Conservation (phyloP, 768 basidiomycete genomes). For the Rhodosporidiobolus odoratus region DNA sequence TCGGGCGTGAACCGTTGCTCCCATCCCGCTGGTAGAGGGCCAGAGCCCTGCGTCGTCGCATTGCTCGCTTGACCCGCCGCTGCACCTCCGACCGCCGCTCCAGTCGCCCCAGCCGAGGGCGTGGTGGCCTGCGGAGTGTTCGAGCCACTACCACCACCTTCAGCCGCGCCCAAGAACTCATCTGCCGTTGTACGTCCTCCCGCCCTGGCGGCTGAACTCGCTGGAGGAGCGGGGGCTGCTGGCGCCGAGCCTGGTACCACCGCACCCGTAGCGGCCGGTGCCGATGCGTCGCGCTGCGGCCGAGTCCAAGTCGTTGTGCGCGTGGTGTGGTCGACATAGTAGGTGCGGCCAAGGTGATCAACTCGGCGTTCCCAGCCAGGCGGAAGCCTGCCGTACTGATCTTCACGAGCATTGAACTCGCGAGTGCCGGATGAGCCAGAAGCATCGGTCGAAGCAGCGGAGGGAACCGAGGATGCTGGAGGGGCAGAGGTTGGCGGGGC, state of each 20-base stretch:
- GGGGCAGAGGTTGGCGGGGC: conserved; percentile 4
- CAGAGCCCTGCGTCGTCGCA: conserved; percentile 67
- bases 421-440: conserved; percentile 43
- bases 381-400: conserved; percentile 87
- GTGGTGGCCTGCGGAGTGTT: conserved; percentile 45
- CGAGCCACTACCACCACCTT: conserved; percentile 48
- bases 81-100: conserved; percentile 36
- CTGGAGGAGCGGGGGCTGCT: conserved; percentile 50
- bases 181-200: conserved; percentile 54
- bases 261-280: conserved; percentile 64
- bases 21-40: conserved; percentile 93
- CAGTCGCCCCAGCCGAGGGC: conserved; percentile 38
- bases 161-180: conserved; percentile 44
- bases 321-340: conserved; percentile 98
- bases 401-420: conserved; percentile 90
- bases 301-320: conserved; percentile 97
- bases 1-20: conserved; percentile 98
- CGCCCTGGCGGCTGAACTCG: not conserved
- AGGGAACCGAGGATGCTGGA: conserved; percentile 17
- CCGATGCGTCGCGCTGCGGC: conserved; percentile 67
- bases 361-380: conserved; percentile 93
- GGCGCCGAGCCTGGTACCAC: conserved; percentile 59
- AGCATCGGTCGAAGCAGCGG: conserved; percentile 33
- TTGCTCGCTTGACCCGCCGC: conserved; percentile 42
- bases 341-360: conserved; percentile 89